Conservation (phyloP, 148 eudicot species). For the Camellia sinensis region DNA sequence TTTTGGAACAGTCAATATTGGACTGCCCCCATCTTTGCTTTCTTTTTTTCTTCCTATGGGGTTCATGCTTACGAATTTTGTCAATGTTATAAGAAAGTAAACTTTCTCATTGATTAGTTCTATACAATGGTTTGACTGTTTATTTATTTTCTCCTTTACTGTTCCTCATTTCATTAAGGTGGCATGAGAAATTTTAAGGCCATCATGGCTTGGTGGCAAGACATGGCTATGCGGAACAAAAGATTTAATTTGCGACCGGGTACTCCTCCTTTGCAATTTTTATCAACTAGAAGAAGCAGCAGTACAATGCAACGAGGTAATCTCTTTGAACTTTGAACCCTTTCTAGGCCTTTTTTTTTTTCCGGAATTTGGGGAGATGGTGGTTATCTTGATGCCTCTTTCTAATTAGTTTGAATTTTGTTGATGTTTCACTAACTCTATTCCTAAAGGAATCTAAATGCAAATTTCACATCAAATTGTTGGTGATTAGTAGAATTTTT, state of each 20-base stretch:
- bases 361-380: not conserved
- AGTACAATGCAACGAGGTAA: constrained; percentile 44
- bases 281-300: constrained; percentile 34
- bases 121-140: not conserved
- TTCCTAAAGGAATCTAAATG: not conserved
- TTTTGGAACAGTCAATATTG: too few relatives aligned
- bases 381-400: not conserved
- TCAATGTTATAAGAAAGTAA: too few relatives aligned
- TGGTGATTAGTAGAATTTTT: not conserved
- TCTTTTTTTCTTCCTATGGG: not conserved
- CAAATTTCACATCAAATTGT: not conserved
- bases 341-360: not conserved
- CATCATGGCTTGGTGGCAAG: constrained; percentile 90
- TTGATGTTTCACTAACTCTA: not conserved
- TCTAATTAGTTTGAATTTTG: not conserved
- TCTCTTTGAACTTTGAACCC: not conserved
- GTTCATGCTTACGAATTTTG: not conserved
- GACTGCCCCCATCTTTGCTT: too few relatives aligned
- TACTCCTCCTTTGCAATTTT: constrained; percentile 22
- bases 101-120: not conserved
- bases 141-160: not conserved
- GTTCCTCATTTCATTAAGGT: constrained; percentile 36
- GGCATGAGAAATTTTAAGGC: constrained; percentile 58
- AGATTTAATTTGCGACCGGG: constrained; percentile 30
- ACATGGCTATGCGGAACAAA: constrained; percentile 62